These are phyloP conservation scores for Scalesia atractyloides DNA, from an alignment of 129 eudicot genomes.

Conservation along the genomic window DNA sequence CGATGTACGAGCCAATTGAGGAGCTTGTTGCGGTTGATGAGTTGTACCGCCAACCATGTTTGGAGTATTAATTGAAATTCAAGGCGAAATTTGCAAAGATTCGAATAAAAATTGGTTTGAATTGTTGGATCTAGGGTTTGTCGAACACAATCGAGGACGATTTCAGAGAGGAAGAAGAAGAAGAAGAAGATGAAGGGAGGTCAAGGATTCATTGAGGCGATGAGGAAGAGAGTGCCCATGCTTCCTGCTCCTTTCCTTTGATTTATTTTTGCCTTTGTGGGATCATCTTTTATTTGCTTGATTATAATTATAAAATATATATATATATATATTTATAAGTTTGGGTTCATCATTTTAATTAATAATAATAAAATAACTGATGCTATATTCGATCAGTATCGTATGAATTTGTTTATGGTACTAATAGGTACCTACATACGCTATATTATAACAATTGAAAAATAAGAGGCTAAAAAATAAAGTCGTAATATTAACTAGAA, in stretches of 20 bases:
- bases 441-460: too few relatives aligned
- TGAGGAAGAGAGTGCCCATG: slow-evolving; percentile 11
- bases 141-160: not conserved
- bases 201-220: slow-evolving; percentile 17
- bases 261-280: not conserved
- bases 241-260: slow-evolving; percentile 19
- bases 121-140: slow-evolving; percentile 45
- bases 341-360: too few relatives aligned
- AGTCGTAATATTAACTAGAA: too few relatives aligned
- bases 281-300: not conserved
- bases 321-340: too few relatives aligned
- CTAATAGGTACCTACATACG: too few relatives aligned
- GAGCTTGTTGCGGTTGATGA: slow-evolving; percentile 25
- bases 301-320: too few relatives aligned
- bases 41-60: slow-evolving; percentile 41
- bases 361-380: too few relatives aligned
- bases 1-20: slow-evolving; percentile 25
- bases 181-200: slow-evolving; percentile 3
- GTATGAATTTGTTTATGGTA: too few relatives aligned
- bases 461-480: too few relatives aligned
- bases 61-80: slow-evolving; percentile 4
- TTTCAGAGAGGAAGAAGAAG: not conserved
- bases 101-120: slow-evolving; percentile 15
- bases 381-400: too few relatives aligned
- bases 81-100: not conserved